Evolutionary conservation across 164 flowering plant genomes (phyloP).

Genomic region (Berberis thunbergii): DNA sequence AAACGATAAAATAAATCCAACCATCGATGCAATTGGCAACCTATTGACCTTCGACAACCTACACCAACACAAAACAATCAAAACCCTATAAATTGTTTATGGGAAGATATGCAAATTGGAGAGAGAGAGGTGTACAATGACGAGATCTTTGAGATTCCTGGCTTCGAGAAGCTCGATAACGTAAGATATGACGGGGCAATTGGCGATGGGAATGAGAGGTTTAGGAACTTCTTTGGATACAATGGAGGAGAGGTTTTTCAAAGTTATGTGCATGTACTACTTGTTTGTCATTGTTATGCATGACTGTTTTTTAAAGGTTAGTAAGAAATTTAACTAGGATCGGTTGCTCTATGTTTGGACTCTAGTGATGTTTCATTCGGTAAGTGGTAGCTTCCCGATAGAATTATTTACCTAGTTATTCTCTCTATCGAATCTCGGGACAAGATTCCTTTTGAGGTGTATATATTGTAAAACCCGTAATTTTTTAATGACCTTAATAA

Average conservation of each 20-base stretch:
- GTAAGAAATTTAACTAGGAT: no score
- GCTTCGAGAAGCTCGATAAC: slow-evolving; percentile 72
- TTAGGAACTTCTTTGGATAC: slow-evolving; percentile 85
- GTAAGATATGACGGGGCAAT: slow-evolving; percentile 80
- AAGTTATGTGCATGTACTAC: slow-evolving; percentile 6
- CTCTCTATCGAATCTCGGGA: no score
- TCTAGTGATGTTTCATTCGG: no score
- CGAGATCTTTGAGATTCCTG: slow-evolving; percentile 71
- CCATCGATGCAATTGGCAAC: slow-evolving; percentile 59
- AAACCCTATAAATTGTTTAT: slow-evolving; percentile 26
- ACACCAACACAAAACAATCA: neutral
- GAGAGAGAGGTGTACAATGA: slow-evolving; percentile 45
- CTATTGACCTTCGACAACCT: slow-evolving; percentile 93
- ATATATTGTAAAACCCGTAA: no score
- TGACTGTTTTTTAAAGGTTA: no score
- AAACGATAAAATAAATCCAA: slow-evolving; percentile 47
- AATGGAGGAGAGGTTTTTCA: slow-evolving; percentile 58
- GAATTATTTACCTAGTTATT: no score
- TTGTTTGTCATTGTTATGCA: no score
- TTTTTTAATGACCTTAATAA: no score
- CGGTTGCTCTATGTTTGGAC: no score
- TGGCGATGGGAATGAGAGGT: slow-evolving; percentile 88
- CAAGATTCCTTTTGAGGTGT: no score
- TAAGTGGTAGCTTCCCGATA: no score
- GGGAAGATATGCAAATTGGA: neutral